phyloP scores from a whole-genome alignment of 768 basidiomycete species.

The Tricholoma hemisulphureum region DNA sequence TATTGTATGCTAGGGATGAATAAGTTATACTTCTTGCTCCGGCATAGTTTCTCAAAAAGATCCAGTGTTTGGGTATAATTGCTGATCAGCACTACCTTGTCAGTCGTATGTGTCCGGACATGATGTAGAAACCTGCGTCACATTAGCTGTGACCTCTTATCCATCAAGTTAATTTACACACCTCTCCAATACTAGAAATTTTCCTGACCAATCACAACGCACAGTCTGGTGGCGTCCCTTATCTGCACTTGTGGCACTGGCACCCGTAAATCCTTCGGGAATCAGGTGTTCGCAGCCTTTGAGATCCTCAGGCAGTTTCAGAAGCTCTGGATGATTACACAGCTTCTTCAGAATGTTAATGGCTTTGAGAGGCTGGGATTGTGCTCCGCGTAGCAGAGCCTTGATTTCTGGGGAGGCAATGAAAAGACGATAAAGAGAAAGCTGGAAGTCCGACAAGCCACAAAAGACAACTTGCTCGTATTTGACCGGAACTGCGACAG shows the following conservation, averaged over 20 bases:
- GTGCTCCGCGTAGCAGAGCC: slow-evolving; percentile 77
- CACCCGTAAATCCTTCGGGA: slow-evolving; percentile 76
- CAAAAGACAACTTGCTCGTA: slow-evolving; percentile 99
- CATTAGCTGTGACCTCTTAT: background rate
- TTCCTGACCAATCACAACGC: slow-evolving; percentile 83
- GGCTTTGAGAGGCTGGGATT: slow-evolving; percentile 94
- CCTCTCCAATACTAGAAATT: slow-evolving; percentile 93
- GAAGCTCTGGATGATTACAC: slow-evolving; percentile 91
- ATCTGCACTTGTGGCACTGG: slow-evolving; percentile 40
- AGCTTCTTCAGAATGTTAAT: slow-evolving; percentile 94
- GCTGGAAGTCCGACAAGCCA: slow-evolving; percentile 77
- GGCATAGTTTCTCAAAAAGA: slow-evolving; percentile 85
- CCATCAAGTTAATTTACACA: slow-evolving; percentile 24
- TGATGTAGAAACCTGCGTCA: slow-evolving; percentile 76
- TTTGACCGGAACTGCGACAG: slow-evolving; percentile 85
- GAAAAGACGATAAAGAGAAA: slow-evolving; percentile 83
- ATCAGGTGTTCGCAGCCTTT: slow-evolving; percentile 78
- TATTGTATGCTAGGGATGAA: background rate
- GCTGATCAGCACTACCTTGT: slow-evolving; percentile 96
- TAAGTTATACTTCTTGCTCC: slow-evolving; percentile 74
- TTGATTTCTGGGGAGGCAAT: slow-evolving; percentile 93
- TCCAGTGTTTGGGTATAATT: slow-evolving; percentile 97
- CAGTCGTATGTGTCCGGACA: slow-evolving; percentile 75
- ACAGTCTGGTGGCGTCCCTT: slow-evolving; percentile 51
- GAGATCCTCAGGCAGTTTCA: slow-evolving; percentile 82